Evolutionary conservation across 1,139 yeast species (phyloP), one percentile per base, ranked within the genome.

Genomic region (Spathaspora sp.): DNA sequence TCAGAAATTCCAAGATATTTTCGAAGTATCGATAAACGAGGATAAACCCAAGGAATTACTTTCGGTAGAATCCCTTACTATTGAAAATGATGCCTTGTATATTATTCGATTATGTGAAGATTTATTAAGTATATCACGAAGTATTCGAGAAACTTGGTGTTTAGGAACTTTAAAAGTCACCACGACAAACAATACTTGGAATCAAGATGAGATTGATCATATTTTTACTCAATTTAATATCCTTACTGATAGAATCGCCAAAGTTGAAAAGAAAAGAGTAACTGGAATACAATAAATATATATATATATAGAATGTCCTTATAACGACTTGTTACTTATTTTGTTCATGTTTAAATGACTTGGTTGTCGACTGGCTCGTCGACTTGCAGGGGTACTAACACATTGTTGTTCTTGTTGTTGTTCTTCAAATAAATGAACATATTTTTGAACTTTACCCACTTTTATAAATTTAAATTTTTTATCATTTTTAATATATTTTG

Each of bases 121-220:
- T 47, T 58, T 81, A 20, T 62, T 81, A 13, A 63, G 74, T 0
- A 69, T 80, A 3, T 76, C 83, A 2, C 60, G 81, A 39, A 68
- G 73, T 0, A 56, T 81, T 37, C 74, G 77, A 52, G 86, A 81
- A 54, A 69, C 76, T 2, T 81, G 86, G 86, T 72, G 81, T 36
- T 62, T 81, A 50, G 82, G 82, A 4, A 78, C 82, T 24, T 67
- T 79, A 52, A 72, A 69, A 48, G 76, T 71, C 8, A 53, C 54
- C 1, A 52, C 50, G 2, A 39, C 47, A 6, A 54, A 55, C 13
- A 63, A 60, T 10, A 55, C 52, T 8, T 52, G 51, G 42, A 47
- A 50, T 20, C 59, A 60, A 26, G 60, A 60, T 16, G 68, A 68
- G 15, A 49, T 65, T 6, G 58, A 60, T 43, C 51, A 52, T 13